Conservation (phyloP, 1,284 basidiomycete species). For the Fomitopsis pinicola region DNA sequence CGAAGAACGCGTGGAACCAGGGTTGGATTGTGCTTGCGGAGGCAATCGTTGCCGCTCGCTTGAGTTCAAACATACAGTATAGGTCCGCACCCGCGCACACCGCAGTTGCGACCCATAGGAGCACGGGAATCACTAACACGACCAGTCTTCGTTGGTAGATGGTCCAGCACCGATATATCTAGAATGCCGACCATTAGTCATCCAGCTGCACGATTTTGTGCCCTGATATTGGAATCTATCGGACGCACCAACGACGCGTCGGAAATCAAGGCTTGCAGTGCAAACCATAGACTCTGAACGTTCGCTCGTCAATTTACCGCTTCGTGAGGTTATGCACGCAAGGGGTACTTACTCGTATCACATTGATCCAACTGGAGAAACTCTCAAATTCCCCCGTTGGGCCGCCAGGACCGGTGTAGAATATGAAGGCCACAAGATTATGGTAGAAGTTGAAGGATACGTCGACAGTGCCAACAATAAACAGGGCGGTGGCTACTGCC, state of each 20-base stretch:
- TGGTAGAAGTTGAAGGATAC: slow-evolving; percentile 21
- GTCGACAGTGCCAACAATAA: slow-evolving; percentile 18
- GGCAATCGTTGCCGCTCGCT: background rate
- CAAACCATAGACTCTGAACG: background rate
- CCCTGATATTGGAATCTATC: background rate
- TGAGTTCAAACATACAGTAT: slow-evolving; percentile 2
- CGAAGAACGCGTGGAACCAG: slow-evolving; percentile 33
- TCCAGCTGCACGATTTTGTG: background rate
- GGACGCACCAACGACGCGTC: slow-evolving; percentile 25
- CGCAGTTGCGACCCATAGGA: slow-evolving; percentile 18
- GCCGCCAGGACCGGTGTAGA: slow-evolving; percentile 20
- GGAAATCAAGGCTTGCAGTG: slow-evolving; percentile 19
- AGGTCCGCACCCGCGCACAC: background rate
- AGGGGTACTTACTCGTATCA: slow-evolving; percentile 11
- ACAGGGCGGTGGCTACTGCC: slow-evolving; percentile 5
- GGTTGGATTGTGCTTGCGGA: slow-evolving; percentile 21
- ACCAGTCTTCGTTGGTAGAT: slow-evolving; percentile 16
- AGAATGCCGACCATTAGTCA: background rate
- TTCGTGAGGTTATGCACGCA: background rate
- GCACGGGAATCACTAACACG: slow-evolving; percentile 11
- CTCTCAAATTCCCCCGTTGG: slow-evolving; percentile 17
- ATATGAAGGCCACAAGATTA: slow-evolving; percentile 23
- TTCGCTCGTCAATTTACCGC: background rate
- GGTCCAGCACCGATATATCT: slow-evolving; percentile 22
- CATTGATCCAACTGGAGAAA: slow-evolving; percentile 25